Evolutionary conservation across 495 filamentous ascomycete species (phyloP).

Genomic region (Penicillium parvum): DNA sequence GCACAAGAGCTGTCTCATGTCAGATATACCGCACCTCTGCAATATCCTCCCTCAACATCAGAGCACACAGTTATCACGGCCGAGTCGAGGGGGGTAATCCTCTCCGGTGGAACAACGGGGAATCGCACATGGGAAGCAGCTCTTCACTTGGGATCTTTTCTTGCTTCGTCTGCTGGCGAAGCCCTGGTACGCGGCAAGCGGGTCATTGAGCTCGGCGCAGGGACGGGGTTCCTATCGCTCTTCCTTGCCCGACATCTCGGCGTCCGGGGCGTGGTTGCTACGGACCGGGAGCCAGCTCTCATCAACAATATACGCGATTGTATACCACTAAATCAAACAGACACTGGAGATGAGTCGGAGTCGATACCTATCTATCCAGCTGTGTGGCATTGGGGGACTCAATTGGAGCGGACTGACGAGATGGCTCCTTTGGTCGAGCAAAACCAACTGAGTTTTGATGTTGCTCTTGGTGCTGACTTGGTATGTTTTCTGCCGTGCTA

Average conservation of each 20-base stretch:
- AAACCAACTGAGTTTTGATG: slow-evolving; percentile 31
- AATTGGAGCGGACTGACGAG: slow-evolving; percentile 14
- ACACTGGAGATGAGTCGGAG: slow-evolving; percentile 31
- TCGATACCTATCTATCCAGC: slow-evolving; percentile 33
- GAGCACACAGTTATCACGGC: slow-evolving; percentile 40
- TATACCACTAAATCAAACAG: slow-evolving; percentile 60
- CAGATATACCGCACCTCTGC: slow-evolving; percentile 56
- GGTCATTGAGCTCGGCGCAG: slow-evolving; percentile 83
- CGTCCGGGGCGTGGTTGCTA: slow-evolving; percentile 61
- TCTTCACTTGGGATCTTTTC: slow-evolving; percentile 75
- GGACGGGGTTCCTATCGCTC: slow-evolving; percentile 81
- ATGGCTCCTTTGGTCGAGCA: slow-evolving; percentile 2
- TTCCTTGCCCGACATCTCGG: slow-evolving; percentile 71
- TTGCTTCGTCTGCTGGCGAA: slow-evolving; percentile 43
- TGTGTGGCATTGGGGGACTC: slow-evolving; percentile 40
- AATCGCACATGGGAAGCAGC: slow-evolving; percentile 92
- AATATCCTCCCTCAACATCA: slow-evolving; percentile 28
- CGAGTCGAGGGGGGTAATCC: slow-evolving; percentile 71
- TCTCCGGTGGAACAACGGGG: slow-evolving; percentile 74
- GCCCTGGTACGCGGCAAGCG: slow-evolving; percentile 49
- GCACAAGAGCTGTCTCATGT: slow-evolving; percentile 75
- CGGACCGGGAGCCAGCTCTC: slow-evolving; percentile 75
- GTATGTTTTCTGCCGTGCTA: slow-evolving; percentile 32
- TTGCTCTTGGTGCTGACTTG: slow-evolving; percentile 50
- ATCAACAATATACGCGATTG: slow-evolving; percentile 65